phyloP scores from a whole-genome alignment of 305 asterid genomes.

The Ajuga reptans region DNA sequence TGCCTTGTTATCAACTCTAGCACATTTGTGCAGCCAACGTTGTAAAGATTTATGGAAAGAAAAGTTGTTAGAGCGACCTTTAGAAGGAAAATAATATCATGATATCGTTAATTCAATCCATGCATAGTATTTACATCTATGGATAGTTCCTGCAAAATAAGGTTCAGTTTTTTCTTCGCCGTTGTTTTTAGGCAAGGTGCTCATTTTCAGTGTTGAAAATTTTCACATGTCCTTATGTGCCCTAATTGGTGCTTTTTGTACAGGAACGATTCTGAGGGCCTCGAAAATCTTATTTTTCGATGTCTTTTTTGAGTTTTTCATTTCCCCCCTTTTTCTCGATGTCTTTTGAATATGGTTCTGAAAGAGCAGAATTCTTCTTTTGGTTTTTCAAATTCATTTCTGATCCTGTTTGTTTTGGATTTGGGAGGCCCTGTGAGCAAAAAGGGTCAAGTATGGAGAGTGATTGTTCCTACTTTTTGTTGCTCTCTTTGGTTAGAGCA shows the following conservation, averaged over 20 bases:
- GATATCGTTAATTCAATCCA: background rate
- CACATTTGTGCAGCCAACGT: slow-evolving; percentile 11
- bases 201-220: background rate
- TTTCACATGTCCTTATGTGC: background rate
- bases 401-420: background rate
- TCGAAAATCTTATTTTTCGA: too few species aligned
- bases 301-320: background rate
- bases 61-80: background rate
- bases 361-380: background rate
- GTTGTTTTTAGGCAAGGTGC: background rate
- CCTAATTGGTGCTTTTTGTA: background rate
- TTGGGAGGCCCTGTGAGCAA: background rate
- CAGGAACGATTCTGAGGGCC: background rate
- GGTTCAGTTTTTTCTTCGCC: background rate
- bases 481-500: background rate
- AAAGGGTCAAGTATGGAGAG: background rate
- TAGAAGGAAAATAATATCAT: background rate
- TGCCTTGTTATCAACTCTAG: slow-evolving; percentile 2
- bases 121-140: background rate
- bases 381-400: background rate
- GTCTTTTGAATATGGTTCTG: background rate
- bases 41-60: slow-evolving; percentile 8
- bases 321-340: background rate
- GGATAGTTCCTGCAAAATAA: background rate
- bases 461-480: background rate